These are phyloP conservation scores for Botrytis elliptica DNA, from an alignment of 2,329 filamentous ascomycete species.

Conservation along the genomic window DNA sequence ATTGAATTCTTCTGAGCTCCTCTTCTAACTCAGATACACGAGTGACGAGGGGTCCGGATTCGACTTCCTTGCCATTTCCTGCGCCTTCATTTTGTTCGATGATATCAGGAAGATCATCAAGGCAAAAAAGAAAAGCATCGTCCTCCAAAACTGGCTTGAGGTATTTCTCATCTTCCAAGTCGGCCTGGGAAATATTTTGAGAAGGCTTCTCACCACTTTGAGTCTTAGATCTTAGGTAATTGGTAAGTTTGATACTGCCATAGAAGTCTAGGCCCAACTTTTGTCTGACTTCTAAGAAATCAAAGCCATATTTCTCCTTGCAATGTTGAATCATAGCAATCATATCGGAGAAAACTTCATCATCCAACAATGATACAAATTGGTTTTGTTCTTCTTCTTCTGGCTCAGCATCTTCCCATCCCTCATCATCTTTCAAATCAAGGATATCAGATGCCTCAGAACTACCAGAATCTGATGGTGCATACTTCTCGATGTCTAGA, in stretches of 20 bases:
- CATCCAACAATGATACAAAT: constrained; percentile 67
- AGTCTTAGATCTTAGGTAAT: constrained; percentile 56
- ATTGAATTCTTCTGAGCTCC: constrained; percentile 42
- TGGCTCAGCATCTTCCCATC: constrained; percentile 59
- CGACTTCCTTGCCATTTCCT: constrained; percentile 33
- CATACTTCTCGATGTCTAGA: constrained; percentile 26
- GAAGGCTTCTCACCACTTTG: constrained; percentile 44
- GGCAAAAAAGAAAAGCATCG: constrained; percentile 81
- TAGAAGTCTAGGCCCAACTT: constrained; percentile 66
- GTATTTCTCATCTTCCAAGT: constrained; percentile 75
- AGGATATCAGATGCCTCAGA: constrained; percentile 46
- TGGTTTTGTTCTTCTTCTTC: constrained; percentile 59
- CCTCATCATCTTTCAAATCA: constrained; percentile 46
- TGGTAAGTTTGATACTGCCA: constrained; percentile 71
- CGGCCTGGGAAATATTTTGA: constrained; percentile 54
- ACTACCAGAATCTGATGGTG: constrained; percentile 40
- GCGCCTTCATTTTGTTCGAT: constrained; percentile 36
- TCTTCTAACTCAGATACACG: constrained; percentile 43
- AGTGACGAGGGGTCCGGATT: constrained; percentile 34
- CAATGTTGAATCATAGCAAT: constrained; percentile 66
- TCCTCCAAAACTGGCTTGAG: constrained; percentile 84
- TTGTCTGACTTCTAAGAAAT: constrained; percentile 61
- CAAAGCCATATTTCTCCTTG: constrained; percentile 64
- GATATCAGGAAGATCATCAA: constrained; percentile 71
- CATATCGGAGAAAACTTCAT: constrained; percentile 63